Percentiles rank a stretch among this genome's conserved stretches.
Conservation (phyloP, 208 protist genomes). For the Acanthamoeba sp. region DNA sequence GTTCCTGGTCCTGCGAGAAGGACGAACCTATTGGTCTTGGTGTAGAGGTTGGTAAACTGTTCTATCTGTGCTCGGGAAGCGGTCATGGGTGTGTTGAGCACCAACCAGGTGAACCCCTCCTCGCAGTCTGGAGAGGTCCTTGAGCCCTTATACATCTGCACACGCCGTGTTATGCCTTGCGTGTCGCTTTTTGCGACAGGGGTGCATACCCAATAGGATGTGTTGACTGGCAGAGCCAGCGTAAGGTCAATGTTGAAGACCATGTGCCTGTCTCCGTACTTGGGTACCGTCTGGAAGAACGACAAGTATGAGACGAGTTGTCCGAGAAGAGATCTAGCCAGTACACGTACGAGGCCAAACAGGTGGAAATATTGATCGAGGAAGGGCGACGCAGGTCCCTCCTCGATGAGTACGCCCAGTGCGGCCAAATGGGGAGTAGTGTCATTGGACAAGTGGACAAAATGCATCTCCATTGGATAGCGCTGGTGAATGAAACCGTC, state of each 20-base stretch:
- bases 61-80: neutral
- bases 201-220: neutral
- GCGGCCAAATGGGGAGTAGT: neutral
- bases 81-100: neutral
- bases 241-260: neutral
- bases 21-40: neutral
- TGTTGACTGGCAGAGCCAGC: neutral
- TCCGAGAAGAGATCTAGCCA: no score
- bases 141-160: constrained; percentile 12
- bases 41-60: neutral
- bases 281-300: neutral
- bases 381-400: neutral
- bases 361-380: neutral
- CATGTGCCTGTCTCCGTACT: neutral
- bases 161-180: neutral
- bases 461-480: constrained; percentile 21
- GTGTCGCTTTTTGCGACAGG: neutral
- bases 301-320: neutral
- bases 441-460: neutral
- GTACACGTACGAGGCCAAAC: neutral
- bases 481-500: neutral
- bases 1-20: neutral
- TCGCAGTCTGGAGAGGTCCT: neutral
- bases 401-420: neutral
- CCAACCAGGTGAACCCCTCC: neutral